phyloP scores from a whole-genome alignment of 108 stramenopile genomes.

The Seminavis robusta region DNA sequence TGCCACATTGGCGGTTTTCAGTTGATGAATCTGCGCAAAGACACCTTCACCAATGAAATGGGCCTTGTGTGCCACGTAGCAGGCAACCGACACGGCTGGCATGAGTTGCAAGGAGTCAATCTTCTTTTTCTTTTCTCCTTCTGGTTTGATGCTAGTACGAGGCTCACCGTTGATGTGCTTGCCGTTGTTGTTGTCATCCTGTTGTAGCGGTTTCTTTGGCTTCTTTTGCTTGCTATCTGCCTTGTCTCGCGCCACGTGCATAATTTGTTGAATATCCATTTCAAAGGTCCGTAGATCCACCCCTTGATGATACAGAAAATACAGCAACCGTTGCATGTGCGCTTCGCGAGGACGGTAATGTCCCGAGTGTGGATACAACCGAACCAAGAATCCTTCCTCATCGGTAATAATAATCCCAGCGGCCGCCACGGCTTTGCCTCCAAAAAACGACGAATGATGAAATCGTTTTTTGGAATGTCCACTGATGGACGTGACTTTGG shows the following conservation, averaged over 20 bases:
- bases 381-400: slow-evolving; percentile 35
- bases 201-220: neutral
- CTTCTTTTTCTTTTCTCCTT: slow-evolving; percentile 55
- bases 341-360: slow-evolving; percentile 68
- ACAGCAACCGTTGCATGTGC: slow-evolving; percentile 76
- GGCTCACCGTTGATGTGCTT: slow-evolving; percentile 3
- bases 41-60: slow-evolving; percentile 58
- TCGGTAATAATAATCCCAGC: slow-evolving; percentile 69
- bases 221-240: neutral
- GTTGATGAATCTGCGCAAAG: slow-evolving; percentile 62
- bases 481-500: slow-evolving; percentile 63
- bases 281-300: slow-evolving; percentile 70
- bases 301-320: slow-evolving; percentile 59
- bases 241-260: slow-evolving; percentile 67
- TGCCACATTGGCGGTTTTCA: slow-evolving; percentile 58
- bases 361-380: slow-evolving; percentile 67
- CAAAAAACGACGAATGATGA: slow-evolving; percentile 90
- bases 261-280: slow-evolving; percentile 85
- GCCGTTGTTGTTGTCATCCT: slow-evolving; percentile 37
- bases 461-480: slow-evolving; percentile 59
- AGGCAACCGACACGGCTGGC: slow-evolving; percentile 54
- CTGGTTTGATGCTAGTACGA: neutral
- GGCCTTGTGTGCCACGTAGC: slow-evolving; percentile 70
- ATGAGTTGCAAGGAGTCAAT: slow-evolving; percentile 51
- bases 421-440: slow-evolving; percentile 65